These are phyloP conservation scores for Aspergillus aculeatinus DNA, from an alignment of 2,329 filamentous ascomycete species.

Conservation along the genomic window DNA sequence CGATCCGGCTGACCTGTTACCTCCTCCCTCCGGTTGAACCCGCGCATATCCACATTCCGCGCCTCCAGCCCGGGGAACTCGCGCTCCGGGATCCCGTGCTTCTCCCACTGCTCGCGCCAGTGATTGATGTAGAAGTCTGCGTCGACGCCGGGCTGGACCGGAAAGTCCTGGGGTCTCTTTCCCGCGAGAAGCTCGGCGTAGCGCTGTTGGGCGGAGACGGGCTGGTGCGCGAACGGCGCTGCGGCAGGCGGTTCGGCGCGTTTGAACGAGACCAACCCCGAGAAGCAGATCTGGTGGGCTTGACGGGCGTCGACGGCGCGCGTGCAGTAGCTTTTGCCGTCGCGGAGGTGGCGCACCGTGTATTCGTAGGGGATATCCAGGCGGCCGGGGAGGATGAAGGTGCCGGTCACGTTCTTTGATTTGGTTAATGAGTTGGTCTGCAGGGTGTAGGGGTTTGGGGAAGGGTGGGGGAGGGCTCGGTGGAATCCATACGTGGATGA, in stretches of 20 bases:
- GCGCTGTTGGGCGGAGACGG: constrained; percentile 26
- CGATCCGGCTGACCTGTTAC: constrained; percentile 30
- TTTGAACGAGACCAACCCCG: constrained; percentile 55
- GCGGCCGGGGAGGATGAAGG: constrained; percentile 51
- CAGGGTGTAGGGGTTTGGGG: not conserved
- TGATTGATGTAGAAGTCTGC: constrained; percentile 36
- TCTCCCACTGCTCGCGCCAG: constrained; percentile 24
- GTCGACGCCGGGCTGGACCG: constrained; percentile 36
- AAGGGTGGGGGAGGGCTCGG: not conserved
- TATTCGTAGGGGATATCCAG: constrained; percentile 52
- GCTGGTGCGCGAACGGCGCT: constrained; percentile 32
- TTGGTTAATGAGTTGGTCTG: not conserved
- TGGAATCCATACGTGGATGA: constrained; percentile 49
- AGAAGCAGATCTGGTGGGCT: constrained; percentile 51
- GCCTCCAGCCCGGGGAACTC: constrained; percentile 47
- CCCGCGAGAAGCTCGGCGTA: constrained; percentile 32
- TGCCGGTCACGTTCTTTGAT: constrained; percentile 52
- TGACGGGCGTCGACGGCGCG: constrained; percentile 55
- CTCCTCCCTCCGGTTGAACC: constrained; percentile 43
- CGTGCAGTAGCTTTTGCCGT: constrained; percentile 54
- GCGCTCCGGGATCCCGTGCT: constrained; percentile 21
- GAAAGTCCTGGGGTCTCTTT: constrained; percentile 35
- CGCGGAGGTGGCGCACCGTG: constrained; percentile 50
- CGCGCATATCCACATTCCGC: constrained; percentile 54
- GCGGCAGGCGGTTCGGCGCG: constrained; percentile 34